These are phyloP conservation scores for Chrysoporthe austroafricana DNA, from an alignment of 2,329 filamentous ascomycete species.

Conservation along the genomic window DNA sequence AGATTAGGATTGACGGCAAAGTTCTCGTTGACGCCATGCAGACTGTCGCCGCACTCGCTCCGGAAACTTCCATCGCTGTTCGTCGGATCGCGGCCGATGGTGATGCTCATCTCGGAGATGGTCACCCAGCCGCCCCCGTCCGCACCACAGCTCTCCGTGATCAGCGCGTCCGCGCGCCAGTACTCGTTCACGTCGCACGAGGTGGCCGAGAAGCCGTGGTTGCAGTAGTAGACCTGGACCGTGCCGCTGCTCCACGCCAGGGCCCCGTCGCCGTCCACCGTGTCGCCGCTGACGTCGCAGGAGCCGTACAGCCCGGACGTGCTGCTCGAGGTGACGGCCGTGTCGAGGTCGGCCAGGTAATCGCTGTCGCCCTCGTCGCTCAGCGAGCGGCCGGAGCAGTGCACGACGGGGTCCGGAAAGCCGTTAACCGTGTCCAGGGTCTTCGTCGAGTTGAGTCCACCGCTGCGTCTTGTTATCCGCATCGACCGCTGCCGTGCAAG, in stretches of 20 bases:
- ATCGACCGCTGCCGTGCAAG: background rate
- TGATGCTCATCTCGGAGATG: constrained; percentile 24
- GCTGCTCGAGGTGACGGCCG: constrained; percentile 16
- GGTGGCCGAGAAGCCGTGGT: constrained; percentile 22
- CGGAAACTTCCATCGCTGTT: constrained; percentile 25
- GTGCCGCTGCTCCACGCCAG: constrained; percentile 27
- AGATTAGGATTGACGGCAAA: constrained; percentile 3
- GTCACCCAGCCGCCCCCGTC: constrained; percentile 26
- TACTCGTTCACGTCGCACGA: constrained; percentile 27
- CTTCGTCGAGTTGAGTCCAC: constrained; percentile 13
- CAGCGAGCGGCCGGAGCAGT: constrained; percentile 24
- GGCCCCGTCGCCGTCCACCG: constrained; percentile 24
- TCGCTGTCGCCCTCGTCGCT: constrained; percentile 13
- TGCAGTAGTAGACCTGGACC: constrained; percentile 29
- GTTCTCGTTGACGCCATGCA: constrained; percentile 24
- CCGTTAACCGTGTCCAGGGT: constrained; percentile 23
- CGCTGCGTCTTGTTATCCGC: constrained; percentile 7
- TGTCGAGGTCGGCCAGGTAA: constrained; percentile 11
- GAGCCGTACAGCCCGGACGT: constrained; percentile 23
- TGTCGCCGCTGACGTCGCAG: constrained; percentile 20
- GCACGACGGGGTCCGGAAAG: constrained; percentile 25
- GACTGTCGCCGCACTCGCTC: constrained; percentile 21
- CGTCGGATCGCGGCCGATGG: constrained; percentile 28
- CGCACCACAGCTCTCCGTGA: constrained; percentile 22
- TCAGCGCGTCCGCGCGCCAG: constrained; percentile 29